phyloP scores from a whole-genome alignment of 2,329 filamentous ascomycete genomes.

The Colletotrichum lupini region DNA sequence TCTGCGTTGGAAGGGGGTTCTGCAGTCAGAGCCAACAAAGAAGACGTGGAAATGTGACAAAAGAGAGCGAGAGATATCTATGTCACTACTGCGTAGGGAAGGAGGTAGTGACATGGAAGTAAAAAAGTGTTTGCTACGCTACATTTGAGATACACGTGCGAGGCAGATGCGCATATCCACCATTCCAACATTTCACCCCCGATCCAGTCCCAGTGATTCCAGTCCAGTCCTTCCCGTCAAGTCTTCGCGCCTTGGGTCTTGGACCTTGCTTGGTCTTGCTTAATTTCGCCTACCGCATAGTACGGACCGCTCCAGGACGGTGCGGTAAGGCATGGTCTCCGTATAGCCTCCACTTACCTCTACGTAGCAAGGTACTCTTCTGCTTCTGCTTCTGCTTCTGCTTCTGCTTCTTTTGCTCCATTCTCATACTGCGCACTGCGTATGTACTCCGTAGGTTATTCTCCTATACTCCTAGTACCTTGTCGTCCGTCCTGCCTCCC shows the following conservation, averaged over 20 bases:
- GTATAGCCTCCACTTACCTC: too few species aligned
- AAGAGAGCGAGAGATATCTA: neutral
- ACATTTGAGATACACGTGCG: neutral
- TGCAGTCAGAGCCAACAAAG: neutral
- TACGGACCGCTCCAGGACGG: constrained; percentile 18
- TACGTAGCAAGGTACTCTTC: too few species aligned
- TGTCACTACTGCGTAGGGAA: too few species aligned
- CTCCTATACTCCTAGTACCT: neutral
- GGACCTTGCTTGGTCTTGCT: neutral
- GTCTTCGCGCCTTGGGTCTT: too few species aligned
- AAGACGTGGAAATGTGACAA: neutral
- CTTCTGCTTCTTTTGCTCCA: neutral
- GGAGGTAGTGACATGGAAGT: neutral
- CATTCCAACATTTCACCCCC: too few species aligned
- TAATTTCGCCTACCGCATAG: constrained; percentile 31
- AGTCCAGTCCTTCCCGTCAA: too few species aligned
- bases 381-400: neutral
- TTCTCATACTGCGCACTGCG: neutral
- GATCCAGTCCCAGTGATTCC: neutral
- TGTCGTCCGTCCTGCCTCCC: neutral
- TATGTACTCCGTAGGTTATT: neutral
- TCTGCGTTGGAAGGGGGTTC: neutral
- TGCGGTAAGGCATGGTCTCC: neutral
- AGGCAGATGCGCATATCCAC: neutral
- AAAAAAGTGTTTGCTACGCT: neutral